Percentiles rank a stretch among this genome's conserved stretches.
Evolutionary conservation across 1,284 basidiomycete species (phyloP).

Genomic region (Gastroboletus turbinatus): DNA sequence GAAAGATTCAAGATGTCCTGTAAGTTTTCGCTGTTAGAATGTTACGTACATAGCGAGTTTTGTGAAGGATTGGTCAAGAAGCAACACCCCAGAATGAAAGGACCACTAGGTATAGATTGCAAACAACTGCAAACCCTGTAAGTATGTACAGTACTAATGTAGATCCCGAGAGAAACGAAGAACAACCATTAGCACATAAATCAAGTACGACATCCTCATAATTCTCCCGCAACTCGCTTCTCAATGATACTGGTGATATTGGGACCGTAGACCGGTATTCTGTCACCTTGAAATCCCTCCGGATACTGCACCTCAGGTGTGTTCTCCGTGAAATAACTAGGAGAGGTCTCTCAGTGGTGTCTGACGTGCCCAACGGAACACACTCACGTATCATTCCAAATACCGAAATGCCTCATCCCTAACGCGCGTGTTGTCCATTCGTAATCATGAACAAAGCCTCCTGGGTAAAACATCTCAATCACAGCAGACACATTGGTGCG

Average conservation of each 20-base stretch:
- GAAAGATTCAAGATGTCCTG: neutral
- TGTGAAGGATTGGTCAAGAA: neutral
- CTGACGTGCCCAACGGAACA: neutral
- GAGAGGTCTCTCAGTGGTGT: neutral
- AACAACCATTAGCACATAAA: neutral
- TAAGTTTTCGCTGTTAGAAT: neutral
- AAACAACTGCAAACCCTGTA: neutral
- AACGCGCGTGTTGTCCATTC: slow-evolving; percentile 72
- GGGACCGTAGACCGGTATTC: slow-evolving; percentile 67
- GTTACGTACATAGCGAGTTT: neutral
- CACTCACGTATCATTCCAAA: slow-evolving; percentile 75
- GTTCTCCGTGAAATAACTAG: slow-evolving; percentile 48
- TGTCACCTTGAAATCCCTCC: slow-evolving; percentile 70
- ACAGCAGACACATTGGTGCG: slow-evolving; percentile 64
- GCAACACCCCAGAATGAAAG: neutral
- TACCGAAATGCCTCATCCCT: slow-evolving; percentile 71
- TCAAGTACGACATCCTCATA: slow-evolving; percentile 7
- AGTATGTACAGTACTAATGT: neutral
- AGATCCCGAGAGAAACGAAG: slow-evolving; percentile 1
- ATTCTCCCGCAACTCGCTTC: slow-evolving; percentile 46
- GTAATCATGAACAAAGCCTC: slow-evolving; percentile 81
- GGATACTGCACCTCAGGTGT: slow-evolving; percentile 62
- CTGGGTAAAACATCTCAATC: slow-evolving; percentile 80
- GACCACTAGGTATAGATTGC: neutral
- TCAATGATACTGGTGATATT: slow-evolving; percentile 57